Evolutionary conservation across 2,329 filamentous ascomycete genomes (phyloP), one percentile per base, ranked within the genome.

Genomic region (Verticillium alfalfae): DNA sequence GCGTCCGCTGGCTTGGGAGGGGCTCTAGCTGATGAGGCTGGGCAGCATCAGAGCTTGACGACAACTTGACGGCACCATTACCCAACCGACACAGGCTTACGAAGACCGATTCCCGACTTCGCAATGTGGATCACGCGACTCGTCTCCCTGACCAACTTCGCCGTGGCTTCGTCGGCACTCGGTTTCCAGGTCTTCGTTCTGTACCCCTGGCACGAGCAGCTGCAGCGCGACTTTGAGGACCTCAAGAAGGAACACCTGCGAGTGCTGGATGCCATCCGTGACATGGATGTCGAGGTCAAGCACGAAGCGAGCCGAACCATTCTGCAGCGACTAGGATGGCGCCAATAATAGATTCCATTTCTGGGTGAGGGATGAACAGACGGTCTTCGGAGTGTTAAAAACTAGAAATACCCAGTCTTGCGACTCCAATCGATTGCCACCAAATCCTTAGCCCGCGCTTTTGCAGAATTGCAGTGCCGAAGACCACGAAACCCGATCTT

Each of bases 121-220:
- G 72, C 66, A 58, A 72, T 71, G 68, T 68, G 72, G 38, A 68
- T 79, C 67, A 80, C 79, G 13, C 76, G 79, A 58, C 67, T 73
- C 58, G 76, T 88, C 65, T 87, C 85, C 12, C 66, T 88, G 64
- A 87, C 84, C 64, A 88, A 90, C 76, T 90, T 90, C 69, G 70
- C 82, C 65, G 84, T 90, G 63, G 88, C 86, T 60, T 81, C 81
- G 36, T 88, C 86, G 4, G 88, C 88, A 0, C 78, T 90, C 38
- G 78, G 78, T 39, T 90, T 90, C 72, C 87, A 90, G 73, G 85
- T 89, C 58, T 87, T 85, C 67, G 88, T 90, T 45, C 78, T 90
- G 12, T 90, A 90, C 72, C 88, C 88, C 1, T 90, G 87, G 87
- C 87, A 90, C 72, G 81, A 88, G 68, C 78, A 88, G 69, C 76